These are phyloP conservation scores for Polychytrium aggregatum DNA, from an alignment of 192 early-diverging fungal genomes.

Conservation along the genomic window DNA sequence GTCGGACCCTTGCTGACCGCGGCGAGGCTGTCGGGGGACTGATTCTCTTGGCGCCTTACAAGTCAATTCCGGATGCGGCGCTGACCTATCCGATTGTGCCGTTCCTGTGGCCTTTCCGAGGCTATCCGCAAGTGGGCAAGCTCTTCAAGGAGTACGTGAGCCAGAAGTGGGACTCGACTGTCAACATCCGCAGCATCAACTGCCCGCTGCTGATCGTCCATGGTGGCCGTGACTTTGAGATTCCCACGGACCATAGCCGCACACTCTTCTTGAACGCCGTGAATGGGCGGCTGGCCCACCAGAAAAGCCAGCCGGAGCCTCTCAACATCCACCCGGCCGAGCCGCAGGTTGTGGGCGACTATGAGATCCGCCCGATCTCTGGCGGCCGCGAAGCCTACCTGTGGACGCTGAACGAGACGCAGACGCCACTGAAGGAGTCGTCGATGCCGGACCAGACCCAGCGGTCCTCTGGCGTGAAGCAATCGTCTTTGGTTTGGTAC, in stretches of 20 bases:
- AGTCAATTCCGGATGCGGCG: slow-evolving; percentile 31
- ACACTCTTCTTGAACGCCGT: slow-evolving; percentile 11
- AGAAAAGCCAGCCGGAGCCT: not conserved
- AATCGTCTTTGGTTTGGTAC: slow-evolving; percentile 10
- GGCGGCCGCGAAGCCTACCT: slow-evolving; percentile 2
- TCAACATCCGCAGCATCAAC: slow-evolving; percentile 14
- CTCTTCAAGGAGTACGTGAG: slow-evolving; percentile 17
- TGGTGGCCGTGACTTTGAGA: slow-evolving; percentile 31
- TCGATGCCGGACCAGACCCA: too few relatives aligned
- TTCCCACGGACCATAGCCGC: slow-evolving; percentile 18
- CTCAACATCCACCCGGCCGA: not conserved
- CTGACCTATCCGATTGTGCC: slow-evolving; percentile 31
- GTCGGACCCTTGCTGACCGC: slow-evolving; percentile 13
- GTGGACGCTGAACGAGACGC: not conserved
- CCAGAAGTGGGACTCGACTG: slow-evolving; percentile 21
- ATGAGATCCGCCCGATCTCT: not conserved
- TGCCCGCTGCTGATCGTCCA: slow-evolving; percentile 32
- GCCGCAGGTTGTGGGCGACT: not conserved
- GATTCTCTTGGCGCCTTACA: slow-evolving; percentile 29
- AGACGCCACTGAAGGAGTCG: too few relatives aligned
- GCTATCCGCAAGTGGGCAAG: slow-evolving; percentile 9
- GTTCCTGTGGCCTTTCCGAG: slow-evolving; percentile 22
- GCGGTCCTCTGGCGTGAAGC: too few relatives aligned
- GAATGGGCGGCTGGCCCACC: slow-evolving; percentile 1
- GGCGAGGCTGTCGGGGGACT: slow-evolving; percentile 18